Percentiles rank a stretch among this genome's conserved stretches.
phyloP scores from a whole-genome alignment of 371 early-diverging fungal genomes.

The Mucor indicus region DNA sequence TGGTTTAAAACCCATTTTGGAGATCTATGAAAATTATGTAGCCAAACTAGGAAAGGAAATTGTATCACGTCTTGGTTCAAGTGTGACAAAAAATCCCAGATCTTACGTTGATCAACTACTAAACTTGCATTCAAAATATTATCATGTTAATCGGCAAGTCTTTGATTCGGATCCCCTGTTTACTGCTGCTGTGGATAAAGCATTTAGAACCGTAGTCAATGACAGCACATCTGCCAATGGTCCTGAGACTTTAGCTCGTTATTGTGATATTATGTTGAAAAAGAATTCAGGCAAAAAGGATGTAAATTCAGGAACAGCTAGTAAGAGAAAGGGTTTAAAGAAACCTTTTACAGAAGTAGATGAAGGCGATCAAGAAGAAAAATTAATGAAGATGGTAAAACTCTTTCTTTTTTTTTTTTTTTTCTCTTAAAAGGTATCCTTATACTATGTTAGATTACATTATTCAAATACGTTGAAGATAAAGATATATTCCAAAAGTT shows the following conservation, averaged over 20 bases:
- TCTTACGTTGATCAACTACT: slow-evolving; percentile 68
- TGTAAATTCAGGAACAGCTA: neutral
- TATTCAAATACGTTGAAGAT: slow-evolving; percentile 92
- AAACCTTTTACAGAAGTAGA: slow-evolving; percentile 16
- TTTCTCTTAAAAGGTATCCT: too few species aligned
- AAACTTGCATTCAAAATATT: slow-evolving; percentile 63
- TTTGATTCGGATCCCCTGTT: slow-evolving; percentile 71
- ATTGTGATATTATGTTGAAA: slow-evolving; percentile 78
- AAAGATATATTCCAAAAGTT: slow-evolving; percentile 95
- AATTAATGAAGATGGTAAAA: slow-evolving; percentile 41
- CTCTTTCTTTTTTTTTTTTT: slow-evolving; percentile 1
- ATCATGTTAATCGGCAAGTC: slow-evolving; percentile 54
- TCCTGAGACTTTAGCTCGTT: slow-evolving; percentile 79
- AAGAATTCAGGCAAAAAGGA: slow-evolving; percentile 50
- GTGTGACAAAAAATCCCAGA: slow-evolving; percentile 65
- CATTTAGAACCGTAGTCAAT: slow-evolving; percentile 76
- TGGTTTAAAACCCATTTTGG: slow-evolving; percentile 62
- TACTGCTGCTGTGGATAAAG: slow-evolving; percentile 84
- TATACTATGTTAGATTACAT: slow-evolving; percentile 56
- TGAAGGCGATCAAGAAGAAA: slow-evolving; percentile 57
- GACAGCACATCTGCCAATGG: slow-evolving; percentile 56
- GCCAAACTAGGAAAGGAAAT: slow-evolving; percentile 58
- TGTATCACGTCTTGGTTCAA: slow-evolving; percentile 50
- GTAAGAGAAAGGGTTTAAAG: slow-evolving; percentile 12
- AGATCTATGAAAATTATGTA: slow-evolving; percentile 65